phyloP scores from a whole-genome alignment of 768 basidiomycete genomes.

The Termitomyces heimii region DNA sequence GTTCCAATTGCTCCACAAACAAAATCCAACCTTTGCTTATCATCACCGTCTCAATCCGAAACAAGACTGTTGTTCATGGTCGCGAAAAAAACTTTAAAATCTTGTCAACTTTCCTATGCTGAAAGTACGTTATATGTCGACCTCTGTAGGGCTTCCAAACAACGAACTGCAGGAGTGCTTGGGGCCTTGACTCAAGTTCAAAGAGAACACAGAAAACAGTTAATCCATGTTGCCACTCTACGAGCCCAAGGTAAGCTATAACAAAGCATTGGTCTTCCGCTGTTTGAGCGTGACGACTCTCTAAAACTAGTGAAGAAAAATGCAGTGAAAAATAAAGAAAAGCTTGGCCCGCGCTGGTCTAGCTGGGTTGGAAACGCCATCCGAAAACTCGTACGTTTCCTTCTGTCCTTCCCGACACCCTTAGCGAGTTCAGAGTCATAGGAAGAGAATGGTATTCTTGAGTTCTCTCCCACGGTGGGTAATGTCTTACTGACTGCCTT shows the following conservation, averaged over 20 bases:
- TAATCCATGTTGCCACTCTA: slow-evolving; percentile 39
- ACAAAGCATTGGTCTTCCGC: background rate
- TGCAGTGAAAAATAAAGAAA: slow-evolving; percentile 36
- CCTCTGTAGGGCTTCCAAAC: background rate
- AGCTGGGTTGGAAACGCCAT: slow-evolving; percentile 42
- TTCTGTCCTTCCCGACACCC: background rate
- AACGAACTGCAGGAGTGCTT: slow-evolving; percentile 33
- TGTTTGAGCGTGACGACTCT: background rate
- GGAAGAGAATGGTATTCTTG: slow-evolving; percentile 40
- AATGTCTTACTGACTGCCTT: slow-evolving; percentile 33
- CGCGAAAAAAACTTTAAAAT: slow-evolving; percentile 21
- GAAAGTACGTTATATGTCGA: slow-evolving; percentile 28
- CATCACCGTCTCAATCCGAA: background rate
- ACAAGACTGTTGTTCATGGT: slow-evolving; percentile 19
- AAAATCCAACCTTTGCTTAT: background rate
- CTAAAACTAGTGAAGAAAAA: slow-evolving; percentile 34
- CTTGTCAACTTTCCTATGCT: slow-evolving; percentile 30
- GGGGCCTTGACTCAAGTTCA: slow-evolving; percentile 38
- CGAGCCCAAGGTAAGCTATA: slow-evolving; percentile 34
- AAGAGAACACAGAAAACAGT: slow-evolving; percentile 37
- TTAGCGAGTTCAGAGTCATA: background rate
- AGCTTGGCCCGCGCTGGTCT: slow-evolving; percentile 43
- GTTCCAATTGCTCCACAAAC: background rate
- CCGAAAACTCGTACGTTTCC: slow-evolving; percentile 32
- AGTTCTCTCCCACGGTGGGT: slow-evolving; percentile 24